Conservation (phyloP, 169 alveolate genomes). For the Eimeria praecox region DNA sequence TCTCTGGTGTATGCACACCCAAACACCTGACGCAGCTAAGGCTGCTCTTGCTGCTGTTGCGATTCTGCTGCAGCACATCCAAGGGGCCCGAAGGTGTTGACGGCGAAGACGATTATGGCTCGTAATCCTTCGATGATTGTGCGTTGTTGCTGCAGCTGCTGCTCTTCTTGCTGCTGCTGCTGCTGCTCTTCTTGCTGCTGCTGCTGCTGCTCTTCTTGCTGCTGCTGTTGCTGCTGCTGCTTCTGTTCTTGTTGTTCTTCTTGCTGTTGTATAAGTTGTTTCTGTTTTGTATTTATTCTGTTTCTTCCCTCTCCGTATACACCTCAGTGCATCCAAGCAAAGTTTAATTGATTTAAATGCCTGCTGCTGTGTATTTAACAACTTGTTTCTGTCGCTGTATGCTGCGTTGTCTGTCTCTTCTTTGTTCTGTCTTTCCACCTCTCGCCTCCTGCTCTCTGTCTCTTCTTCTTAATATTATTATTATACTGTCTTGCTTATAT, state of each 20-base stretch:
- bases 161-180: constrained; percentile 1
- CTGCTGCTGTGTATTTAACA: not conserved
- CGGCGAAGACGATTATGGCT: constrained; percentile 94
- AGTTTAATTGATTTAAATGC: not conserved
- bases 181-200: not conserved
- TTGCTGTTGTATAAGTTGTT: too few relatives aligned
- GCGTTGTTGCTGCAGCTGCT: constrained; percentile 57
- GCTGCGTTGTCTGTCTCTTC: not conserved
- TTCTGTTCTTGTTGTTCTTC: not conserved
- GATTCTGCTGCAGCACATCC: constrained; percentile 87
- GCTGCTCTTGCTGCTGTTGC: not conserved
- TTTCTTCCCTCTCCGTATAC: too few relatives aligned
- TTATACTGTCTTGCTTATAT: too few relatives aligned
- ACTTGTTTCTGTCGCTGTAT: not conserved
- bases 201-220: not conserved
- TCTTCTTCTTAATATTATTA: not conserved
- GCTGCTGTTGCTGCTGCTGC: not conserved
- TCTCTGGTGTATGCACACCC: too few relatives aligned
- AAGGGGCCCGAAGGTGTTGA: constrained; percentile 91
- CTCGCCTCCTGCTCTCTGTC: not conserved
- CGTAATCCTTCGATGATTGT: constrained; percentile 94
- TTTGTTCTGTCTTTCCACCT: not conserved
- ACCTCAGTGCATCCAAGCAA: not conserved
- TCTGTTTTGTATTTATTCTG: too few relatives aligned
- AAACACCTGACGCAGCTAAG: too few relatives aligned